Evolutionary conservation across 2,329 filamentous ascomycete species (phyloP).

Genomic region (Fusarium floridanum): DNA sequence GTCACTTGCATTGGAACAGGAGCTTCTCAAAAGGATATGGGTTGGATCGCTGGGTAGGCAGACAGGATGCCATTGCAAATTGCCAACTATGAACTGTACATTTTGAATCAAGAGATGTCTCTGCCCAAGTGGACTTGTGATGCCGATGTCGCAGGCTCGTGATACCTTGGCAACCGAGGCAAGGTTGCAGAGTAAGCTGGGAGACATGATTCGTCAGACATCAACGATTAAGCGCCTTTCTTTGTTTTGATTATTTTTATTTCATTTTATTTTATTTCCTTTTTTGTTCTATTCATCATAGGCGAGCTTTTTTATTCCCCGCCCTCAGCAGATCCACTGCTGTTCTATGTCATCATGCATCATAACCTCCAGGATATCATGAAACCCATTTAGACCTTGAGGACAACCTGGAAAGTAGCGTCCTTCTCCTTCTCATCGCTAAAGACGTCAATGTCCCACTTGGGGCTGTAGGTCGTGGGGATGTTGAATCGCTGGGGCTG

Average conservation of each 20-base stretch:
- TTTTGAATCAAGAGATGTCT: neutral
- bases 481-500: conserved; percentile 60
- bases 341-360: conserved; percentile 35
- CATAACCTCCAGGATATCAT: conserved; percentile 33
- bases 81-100: conserved; percentile 11
- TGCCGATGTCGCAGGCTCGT: neutral
- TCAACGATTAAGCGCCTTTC: neutral
- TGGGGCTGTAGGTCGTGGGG: conserved; percentile 60
- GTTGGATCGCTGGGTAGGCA: conserved; percentile 1
- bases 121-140: neutral
- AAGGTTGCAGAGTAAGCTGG: neutral
- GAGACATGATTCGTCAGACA: conserved; percentile 5
- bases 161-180: conserved; percentile 6
- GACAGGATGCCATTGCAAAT: conserved; percentile 23
- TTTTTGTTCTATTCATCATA: conserved; percentile 16
- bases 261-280: neutral
- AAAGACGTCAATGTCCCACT: conserved; percentile 70
- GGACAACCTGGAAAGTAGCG: conserved; percentile 62
- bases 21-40: conserved; percentile 2
- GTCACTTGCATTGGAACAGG: conserved; percentile 10
- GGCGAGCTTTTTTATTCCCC: neutral
- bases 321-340: conserved; percentile 5
- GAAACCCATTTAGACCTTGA: conserved; percentile 44
- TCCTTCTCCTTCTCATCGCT: conserved; percentile 65
- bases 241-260: conserved; percentile 19